Evolutionary conservation across 164 flowering plant genomes (phyloP).

Genomic region (Akebia trifoliata): DNA sequence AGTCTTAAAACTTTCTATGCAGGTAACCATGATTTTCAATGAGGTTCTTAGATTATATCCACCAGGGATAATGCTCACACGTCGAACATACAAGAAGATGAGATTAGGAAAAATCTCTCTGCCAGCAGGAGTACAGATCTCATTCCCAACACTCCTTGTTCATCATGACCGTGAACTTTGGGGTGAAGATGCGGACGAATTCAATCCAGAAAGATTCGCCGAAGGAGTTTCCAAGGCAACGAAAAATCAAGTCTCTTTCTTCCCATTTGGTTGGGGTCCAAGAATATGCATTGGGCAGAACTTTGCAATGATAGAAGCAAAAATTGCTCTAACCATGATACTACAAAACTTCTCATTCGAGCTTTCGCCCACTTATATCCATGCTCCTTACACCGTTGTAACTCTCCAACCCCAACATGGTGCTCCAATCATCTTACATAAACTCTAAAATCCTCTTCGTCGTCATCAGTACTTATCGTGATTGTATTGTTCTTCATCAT

Average conservation of each 20-base stretch:
- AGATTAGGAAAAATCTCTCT: conserved; percentile 9
- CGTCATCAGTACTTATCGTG: no score
- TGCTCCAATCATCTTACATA: conserved; percentile 14
- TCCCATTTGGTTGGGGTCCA: conserved; percentile 21
- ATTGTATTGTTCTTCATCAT: no score
- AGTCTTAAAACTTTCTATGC: not conserved
- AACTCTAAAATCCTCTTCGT: no score
- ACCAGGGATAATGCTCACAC: not conserved
- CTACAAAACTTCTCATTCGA: conserved; percentile 14
- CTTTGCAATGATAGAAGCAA: conserved; percentile 14
- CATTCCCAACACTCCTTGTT: conserved; percentile 1
- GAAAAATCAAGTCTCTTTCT: conserved; percentile 14
- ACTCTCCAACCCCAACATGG: conserved; percentile 17
- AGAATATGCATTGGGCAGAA: conserved; percentile 18
- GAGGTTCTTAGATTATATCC: conserved; percentile 19
- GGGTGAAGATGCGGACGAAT: conserved; percentile 18
- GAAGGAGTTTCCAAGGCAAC: conserved; percentile 15
- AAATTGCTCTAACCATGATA: conserved; percentile 16
- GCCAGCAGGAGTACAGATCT: conserved; percentile 8
- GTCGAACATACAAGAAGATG: conserved; percentile 2
- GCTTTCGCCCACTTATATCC: conserved; percentile 10
- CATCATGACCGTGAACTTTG: conserved; percentile 13
- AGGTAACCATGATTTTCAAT: conserved; percentile 14
- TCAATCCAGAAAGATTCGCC: conserved; percentile 17
- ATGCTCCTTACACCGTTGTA: conserved; percentile 14